These are phyloP conservation scores for Pseudogymnoascus sp. DNA, from an alignment of 2,329 filamentous ascomycete genomes.

Conservation along the genomic window DNA sequence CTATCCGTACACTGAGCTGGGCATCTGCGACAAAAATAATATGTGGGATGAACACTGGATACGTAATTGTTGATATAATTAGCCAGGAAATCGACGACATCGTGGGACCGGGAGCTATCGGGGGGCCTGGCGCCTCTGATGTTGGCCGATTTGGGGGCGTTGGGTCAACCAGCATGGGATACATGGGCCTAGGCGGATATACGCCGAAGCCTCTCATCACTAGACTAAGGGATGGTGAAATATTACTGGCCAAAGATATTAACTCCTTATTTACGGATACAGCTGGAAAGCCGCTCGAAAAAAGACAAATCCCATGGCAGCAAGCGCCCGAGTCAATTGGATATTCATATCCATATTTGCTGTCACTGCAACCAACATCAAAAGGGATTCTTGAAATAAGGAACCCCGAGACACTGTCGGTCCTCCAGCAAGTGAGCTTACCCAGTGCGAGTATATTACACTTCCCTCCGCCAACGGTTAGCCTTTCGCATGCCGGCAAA, in stretches of 20 bases:
- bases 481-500: conserved; percentile 91
- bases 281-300: conserved; percentile 71
- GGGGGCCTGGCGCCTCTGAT: conserved; percentile 46
- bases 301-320: conserved; percentile 86
- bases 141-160: conserved; percentile 69
- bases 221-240: conserved; percentile 70
- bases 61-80: conserved; percentile 78
- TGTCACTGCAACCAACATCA: conserved; percentile 73
- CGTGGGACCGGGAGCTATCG: conserved; percentile 64
- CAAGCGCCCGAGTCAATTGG: conserved; percentile 82
- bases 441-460: conserved; percentile 78
- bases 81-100: conserved; percentile 70
- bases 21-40: conserved; percentile 78
- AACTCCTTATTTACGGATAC: conserved; percentile 88
- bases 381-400: conserved; percentile 84
- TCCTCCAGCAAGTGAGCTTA: conserved; percentile 76
- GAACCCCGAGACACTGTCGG: conserved; percentile 83
- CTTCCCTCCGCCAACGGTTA: conserved; percentile 86
- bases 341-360: conserved; percentile 92
- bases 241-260: conserved; percentile 94
- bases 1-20: conserved; percentile 86
- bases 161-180: conserved; percentile 83
- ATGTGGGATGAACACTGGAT: conserved; percentile 84
- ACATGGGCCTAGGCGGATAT: conserved; percentile 89
- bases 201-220: conserved; percentile 85